These are phyloP conservation scores for Scytalidium sp. DNA, from an alignment of 2,329 filamentous ascomycete species.

Conservation along the genomic window DNA sequence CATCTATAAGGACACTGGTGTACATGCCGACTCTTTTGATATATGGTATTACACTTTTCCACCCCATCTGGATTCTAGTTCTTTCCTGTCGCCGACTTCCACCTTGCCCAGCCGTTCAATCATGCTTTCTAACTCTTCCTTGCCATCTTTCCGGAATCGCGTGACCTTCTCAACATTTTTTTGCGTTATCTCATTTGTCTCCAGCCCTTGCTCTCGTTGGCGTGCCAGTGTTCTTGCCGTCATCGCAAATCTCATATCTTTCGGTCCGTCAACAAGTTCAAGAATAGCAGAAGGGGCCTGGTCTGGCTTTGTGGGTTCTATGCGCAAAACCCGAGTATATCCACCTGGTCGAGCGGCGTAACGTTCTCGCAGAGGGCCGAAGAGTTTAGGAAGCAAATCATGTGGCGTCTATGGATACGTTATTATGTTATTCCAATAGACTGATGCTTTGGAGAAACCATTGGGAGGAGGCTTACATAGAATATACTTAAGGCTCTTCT, in stretches of 20 bases:
- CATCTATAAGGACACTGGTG: background rate
- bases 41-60: constrained; percentile 11
- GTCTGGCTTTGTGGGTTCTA: constrained; percentile 83
- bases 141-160: constrained; percentile 64
- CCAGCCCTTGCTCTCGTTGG: constrained; percentile 51
- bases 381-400: constrained; percentile 77
- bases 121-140: constrained; percentile 65
- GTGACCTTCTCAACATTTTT: constrained; percentile 84
- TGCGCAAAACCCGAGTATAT: constrained; percentile 91
- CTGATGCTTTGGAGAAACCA: constrained; percentile 2
- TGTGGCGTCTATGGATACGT: constrained; percentile 56
- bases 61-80: constrained; percentile 30
- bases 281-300: constrained; percentile 88
- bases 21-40: background rate
- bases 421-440: constrained; percentile 1
- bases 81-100: constrained; percentile 27
- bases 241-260: constrained; percentile 92
- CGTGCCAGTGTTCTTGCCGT: constrained; percentile 81
- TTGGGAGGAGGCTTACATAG: constrained; percentile 60
- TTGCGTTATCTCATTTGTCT: constrained; percentile 67
- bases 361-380: constrained; percentile 75
- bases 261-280: constrained; percentile 90
- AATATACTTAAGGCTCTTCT: constrained; percentile 76
- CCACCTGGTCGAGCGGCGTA: constrained; percentile 80
- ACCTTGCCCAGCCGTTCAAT: constrained; percentile 41